Evolutionary conservation across 2,329 filamentous ascomycete genomes (phyloP).

Genomic region (Hypoxylon sp.): DNA sequence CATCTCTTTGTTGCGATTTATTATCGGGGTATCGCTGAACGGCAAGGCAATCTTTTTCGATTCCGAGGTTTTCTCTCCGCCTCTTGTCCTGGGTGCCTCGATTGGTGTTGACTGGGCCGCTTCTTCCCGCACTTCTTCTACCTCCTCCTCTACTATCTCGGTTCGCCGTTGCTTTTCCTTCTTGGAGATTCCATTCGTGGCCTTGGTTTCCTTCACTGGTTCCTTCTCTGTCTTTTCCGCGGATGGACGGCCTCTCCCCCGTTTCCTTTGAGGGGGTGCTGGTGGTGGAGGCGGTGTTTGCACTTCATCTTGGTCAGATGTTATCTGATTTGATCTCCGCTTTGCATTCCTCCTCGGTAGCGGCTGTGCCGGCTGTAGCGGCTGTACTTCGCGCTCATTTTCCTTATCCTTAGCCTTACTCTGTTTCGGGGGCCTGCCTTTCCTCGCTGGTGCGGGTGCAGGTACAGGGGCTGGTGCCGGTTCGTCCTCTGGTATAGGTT

Average conservation of each 20-base stretch:
- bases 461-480: constrained; percentile 57
- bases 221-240: constrained; percentile 54
- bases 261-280: constrained; percentile 59
- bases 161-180: constrained; percentile 32
- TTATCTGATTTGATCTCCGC: constrained; percentile 55
- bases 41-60: constrained; percentile 83
- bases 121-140: constrained; percentile 31
- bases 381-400: constrained; percentile 44
- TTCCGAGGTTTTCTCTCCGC: constrained; percentile 54
- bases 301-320: constrained; percentile 48
- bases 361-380: constrained; percentile 39
- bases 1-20: constrained; percentile 94
- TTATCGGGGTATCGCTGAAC: constrained; percentile 92
- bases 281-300: constrained; percentile 54
- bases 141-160: constrained; percentile 36
- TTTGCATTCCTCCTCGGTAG: constrained; percentile 60
- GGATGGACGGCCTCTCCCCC: constrained; percentile 63
- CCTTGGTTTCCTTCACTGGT: constrained; percentile 36
- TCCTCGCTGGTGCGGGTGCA: constrained; percentile 56
- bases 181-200: constrained; percentile 45
- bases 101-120: constrained; percentile 49
- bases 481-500: constrained; percentile 60
- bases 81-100: constrained; percentile 47
- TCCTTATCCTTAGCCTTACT: constrained; percentile 36
- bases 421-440: constrained; percentile 60